phyloP scores from a whole-genome alignment of 768 basidiomycete genomes.

The Paxillus involutus region DNA sequence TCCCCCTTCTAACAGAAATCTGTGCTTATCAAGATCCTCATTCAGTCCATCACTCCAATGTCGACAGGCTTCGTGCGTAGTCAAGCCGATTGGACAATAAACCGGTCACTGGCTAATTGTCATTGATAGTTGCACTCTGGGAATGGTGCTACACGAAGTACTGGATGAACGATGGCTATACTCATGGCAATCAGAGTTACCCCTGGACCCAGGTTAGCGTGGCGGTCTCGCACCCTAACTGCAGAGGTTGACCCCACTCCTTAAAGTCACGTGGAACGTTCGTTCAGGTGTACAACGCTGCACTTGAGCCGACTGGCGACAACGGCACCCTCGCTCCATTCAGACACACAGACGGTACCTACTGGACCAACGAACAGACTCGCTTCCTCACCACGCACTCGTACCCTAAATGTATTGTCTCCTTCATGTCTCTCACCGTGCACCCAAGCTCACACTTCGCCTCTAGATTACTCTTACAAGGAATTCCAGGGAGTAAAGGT shows the following conservation, averaged over 20 bases:
- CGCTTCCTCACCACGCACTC: constrained; percentile 16
- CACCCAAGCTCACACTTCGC: not conserved
- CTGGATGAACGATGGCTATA: constrained; percentile 30
- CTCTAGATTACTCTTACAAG: constrained; percentile 28
- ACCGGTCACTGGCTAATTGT: not conserved
- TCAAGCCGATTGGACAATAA: not conserved
- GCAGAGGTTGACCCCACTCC: not conserved
- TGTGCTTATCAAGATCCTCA: not conserved
- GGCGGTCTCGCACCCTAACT: not conserved
- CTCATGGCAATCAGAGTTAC: not conserved
- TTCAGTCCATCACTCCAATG: constrained; percentile 25
- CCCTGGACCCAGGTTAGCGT: constrained; percentile 24
- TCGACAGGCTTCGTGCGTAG: constrained; percentile 23
- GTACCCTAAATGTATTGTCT: constrained; percentile 21
- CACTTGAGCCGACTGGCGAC: constrained; percentile 17
- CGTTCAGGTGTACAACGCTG: constrained; percentile 20
- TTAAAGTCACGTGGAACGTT: constrained; percentile 21
- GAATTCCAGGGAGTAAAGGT: constrained; percentile 26
- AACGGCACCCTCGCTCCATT: constrained; percentile 20
- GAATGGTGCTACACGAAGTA: constrained; percentile 29
- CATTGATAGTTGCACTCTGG: constrained; percentile 25
- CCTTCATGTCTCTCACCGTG: not conserved
- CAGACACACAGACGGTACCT: constrained; percentile 21
- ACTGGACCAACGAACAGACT: constrained; percentile 24
- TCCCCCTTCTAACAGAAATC: not conserved